Evolutionary conservation across 1,139 yeast genomes (phyloP), one percentile per base, ranked within the genome.

Genomic region (Lodderomyces elongisporus): DNA sequence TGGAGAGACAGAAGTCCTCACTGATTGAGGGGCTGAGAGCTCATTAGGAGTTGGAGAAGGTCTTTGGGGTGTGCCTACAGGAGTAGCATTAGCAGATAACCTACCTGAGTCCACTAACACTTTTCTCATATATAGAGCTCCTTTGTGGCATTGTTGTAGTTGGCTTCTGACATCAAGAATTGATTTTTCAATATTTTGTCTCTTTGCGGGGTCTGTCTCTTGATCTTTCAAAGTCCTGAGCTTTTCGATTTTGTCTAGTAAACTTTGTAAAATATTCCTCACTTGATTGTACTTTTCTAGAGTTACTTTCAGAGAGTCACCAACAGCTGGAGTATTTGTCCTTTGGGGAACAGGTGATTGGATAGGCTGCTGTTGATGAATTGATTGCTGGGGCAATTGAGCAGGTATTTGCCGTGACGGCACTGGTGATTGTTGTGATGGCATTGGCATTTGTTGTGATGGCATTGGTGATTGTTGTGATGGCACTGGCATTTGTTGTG

Each of bases 241-340:
- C 18, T 43, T 48, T 32, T 56, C 53, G 16, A 57, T 49, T 40
- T 67, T 73, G 25, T 67, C 59, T 32, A 68, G 70, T 36, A 72
- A 64, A 32, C 68, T 75, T 30, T 52, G 56, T 21, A 67, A 49
- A 24, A 62, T 50, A 6, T 55, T 54, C 32, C 62, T 60, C n/a
- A 66, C 66, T 33, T 59, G 64, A 36, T 65, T 64, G 48, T 62
- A 67, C 28, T 61, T 56, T 38, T 67, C 72, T 10, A 62, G 51
- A 0, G 72, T 62, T 4, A 63, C 65, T 25, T 40, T 40, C 27
- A 36, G 39, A 9, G 34, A 35, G 5, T 20, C 30, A 9, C 20
- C 12, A 13, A 15, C 30, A 16, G 27, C 6, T n/a, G n/a, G n/a
- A n/a, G n/a, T n/a, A 22, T 36, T 38, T 25, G 31, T 33, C 18